Base-by-base conservation (phyloP, 129 eudicot genomes). In the sunflower (Helianthus annuus) region DNA sequence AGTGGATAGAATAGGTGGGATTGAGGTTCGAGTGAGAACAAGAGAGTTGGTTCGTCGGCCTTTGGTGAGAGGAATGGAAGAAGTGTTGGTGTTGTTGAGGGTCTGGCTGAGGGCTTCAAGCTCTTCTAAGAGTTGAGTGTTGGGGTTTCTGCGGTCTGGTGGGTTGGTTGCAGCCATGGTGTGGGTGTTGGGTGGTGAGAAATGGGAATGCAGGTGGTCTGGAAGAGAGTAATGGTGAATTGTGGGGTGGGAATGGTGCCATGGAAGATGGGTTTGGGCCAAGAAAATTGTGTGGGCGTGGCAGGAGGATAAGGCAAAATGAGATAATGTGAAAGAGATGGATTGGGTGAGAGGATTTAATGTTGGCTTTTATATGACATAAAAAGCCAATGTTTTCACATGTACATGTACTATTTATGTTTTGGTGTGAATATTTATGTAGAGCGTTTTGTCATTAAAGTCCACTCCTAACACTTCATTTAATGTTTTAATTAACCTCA, bases 21-120 rank as follows among this genome's bases (percentile, higher is more conserved):
- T 73, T 7, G 88, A 77, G 48, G 85, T 71, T 68, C 98, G 73
- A 0, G 97, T 86, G 55, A 92, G 90, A 34, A 68, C 95, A 11
- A 92, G 92, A 36, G 98, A 92, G 80, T 87, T 87, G 9, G 96
- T 89, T 74, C 98, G 80, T 44, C 96, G 85, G 16, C 45, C 55
- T 22, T 86, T 83, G 0, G 83, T 56, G 1, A 77, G 2, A 2
- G 69, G 77, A 32, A 78, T 14, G 2, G 77, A 63, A 0, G 96
- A 63, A 39, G 85, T 70, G 77, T 83, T 89, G 70, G 96, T 53
- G 68, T 86, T 89, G 82, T 83, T 85, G 0, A 89, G 82, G 17
- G 95, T 68, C 19, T 87, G 86, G 76, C 95, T 92, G 12, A 92
- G 90, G 19, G 87, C 85, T 78, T 92, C 96, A 5, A 92, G 90